A percentile compares a stretch with the other conserved stretches of the same genome.
Conservation (phyloP, 176 grass and related monocot species). For the Rhynchospora tenuis region DNA sequence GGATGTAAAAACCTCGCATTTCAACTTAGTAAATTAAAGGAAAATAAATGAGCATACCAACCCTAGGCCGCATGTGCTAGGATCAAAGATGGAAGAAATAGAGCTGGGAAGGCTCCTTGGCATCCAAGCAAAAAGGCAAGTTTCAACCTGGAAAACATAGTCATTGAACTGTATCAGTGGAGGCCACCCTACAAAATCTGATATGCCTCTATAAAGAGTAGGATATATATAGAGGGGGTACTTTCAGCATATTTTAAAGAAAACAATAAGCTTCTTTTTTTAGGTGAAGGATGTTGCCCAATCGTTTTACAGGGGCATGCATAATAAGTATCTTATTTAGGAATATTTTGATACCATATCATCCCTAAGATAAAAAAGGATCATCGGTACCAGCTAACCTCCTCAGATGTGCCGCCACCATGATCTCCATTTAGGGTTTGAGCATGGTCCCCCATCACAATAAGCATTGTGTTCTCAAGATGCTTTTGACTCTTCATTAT, state of each 20-base stretch:
- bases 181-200: background rate
- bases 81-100: conserved; percentile 59
- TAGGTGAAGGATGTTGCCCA: background rate
- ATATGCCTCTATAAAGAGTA: background rate
- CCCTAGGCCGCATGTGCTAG: conserved; percentile 55
- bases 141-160: conserved; percentile 67
- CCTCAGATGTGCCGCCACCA: conserved; percentile 87
- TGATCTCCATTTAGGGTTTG: conserved; percentile 98
- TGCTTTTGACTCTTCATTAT: conserved; percentile 58
- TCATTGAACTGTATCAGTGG: conserved; percentile 14
- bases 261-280: background rate
- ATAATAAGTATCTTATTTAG: background rate
- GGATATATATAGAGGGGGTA: background rate
- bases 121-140: conserved; percentile 84
- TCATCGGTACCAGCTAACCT: conserved; percentile 40
- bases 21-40: background rate
- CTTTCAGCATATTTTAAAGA: background rate
- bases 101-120: conserved; percentile 48
- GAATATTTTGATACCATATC: background rate
- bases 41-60: conserved; percentile 44
- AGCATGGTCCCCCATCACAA: conserved; percentile 97
- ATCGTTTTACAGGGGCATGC: background rate
- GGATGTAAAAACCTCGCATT: background rate
- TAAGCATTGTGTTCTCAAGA: conserved; percentile 86
- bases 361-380: conserved; percentile 18